These are phyloP conservation scores for Ceratocystis cacaofunesta DNA, from an alignment of 2,329 filamentous ascomycete genomes.

Conservation along the genomic window DNA sequence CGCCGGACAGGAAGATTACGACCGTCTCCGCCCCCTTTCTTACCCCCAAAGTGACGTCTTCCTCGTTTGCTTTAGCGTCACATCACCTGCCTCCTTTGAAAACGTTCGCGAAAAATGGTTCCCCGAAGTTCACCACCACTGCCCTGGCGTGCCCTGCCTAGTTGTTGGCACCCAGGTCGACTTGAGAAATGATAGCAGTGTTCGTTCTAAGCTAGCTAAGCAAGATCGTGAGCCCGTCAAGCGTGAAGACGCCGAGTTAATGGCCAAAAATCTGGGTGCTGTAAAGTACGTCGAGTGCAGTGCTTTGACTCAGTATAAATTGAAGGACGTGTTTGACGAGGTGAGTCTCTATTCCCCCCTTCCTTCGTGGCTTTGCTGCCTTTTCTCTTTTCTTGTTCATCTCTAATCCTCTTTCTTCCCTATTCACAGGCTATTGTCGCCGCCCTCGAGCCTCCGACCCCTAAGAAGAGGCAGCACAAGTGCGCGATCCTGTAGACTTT, in stretches of 20 bases:
- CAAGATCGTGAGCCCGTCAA: slow-evolving; percentile 92
- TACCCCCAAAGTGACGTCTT: slow-evolving; percentile 99
- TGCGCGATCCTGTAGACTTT: slow-evolving; percentile 50
- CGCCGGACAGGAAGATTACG: slow-evolving; percentile 98
- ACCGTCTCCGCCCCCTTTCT: slow-evolving; percentile 85
- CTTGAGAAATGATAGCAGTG: slow-evolving; percentile 74
- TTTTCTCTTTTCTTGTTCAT: not conserved
- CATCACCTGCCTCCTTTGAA: slow-evolving; percentile 92
- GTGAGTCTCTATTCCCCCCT: slow-evolving; percentile 35
- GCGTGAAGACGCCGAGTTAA: slow-evolving; percentile 84
- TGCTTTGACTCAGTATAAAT: slow-evolving; percentile 90
- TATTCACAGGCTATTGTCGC: slow-evolving; percentile 71
- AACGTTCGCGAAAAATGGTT: slow-evolving; percentile 99
- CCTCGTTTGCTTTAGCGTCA: slow-evolving; percentile 97
- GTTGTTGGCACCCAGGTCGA: slow-evolving; percentile 97
- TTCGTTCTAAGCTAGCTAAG: slow-evolving; percentile 81
- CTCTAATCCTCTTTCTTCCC: not conserved
- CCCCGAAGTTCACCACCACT: slow-evolving; percentile 96
- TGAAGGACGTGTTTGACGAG: slow-evolving; percentile 99
- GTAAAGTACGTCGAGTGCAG: slow-evolving; percentile 99
- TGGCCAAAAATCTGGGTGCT: slow-evolving; percentile 93
- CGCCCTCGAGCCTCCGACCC: slow-evolving; percentile 72
- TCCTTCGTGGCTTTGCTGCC: not conserved
- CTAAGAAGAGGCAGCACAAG: slow-evolving; percentile 60
- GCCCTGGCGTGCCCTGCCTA: slow-evolving; percentile 89